A percentile compares a stretch with the other conserved stretches of the same genome.
phyloP scores from a whole-genome alignment of 148 eudicot genomes.

The Simmondsia chinensis region DNA sequence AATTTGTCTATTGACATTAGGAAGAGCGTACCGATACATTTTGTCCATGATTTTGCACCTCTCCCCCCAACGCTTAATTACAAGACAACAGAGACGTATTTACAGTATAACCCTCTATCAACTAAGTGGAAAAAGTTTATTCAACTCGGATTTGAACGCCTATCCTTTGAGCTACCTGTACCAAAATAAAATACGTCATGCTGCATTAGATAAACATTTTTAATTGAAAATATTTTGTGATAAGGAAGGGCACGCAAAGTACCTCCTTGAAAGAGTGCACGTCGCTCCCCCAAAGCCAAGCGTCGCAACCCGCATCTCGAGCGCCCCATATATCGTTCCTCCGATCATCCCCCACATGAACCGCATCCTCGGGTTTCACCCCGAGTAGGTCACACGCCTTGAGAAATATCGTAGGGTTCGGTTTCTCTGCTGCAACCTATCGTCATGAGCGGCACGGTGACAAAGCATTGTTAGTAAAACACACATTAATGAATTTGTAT shows the following conservation, averaged over 20 bases:
- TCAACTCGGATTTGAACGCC: slow-evolving; percentile 64
- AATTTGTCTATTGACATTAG: too few relatives aligned
- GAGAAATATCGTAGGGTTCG: slow-evolving; percentile 87
- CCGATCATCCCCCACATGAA: slow-evolving; percentile 98
- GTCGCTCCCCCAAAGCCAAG: slow-evolving; percentile 99
- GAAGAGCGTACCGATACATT: too few relatives aligned
- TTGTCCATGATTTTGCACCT: too few relatives aligned
- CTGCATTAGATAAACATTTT: neutral
- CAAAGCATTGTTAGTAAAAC: neutral
- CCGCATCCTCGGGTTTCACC: slow-evolving; percentile 88
- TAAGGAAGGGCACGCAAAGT: neutral
- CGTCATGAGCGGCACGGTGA: neutral
- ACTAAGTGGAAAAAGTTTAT: too few relatives aligned
- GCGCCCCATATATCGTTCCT: slow-evolving; percentile 99
- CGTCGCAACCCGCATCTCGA: slow-evolving; percentile 97
- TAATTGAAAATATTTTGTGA: neutral
- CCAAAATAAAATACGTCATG: neutral
- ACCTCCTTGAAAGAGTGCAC: slow-evolving; percentile 95
- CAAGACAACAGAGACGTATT: too few relatives aligned
- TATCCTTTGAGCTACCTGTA: slow-evolving; percentile 81
- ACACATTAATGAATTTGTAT: slow-evolving; percentile 7
- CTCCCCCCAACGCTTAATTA: too few relatives aligned
- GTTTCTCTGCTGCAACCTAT: slow-evolving; percentile 98
- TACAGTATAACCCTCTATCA: too few relatives aligned
- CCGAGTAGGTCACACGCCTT: slow-evolving; percentile 86